These are phyloP conservation scores for Skeletonema menzelii DNA, from an alignment of 108 stramenopile species.

Conservation along the genomic window DNA sequence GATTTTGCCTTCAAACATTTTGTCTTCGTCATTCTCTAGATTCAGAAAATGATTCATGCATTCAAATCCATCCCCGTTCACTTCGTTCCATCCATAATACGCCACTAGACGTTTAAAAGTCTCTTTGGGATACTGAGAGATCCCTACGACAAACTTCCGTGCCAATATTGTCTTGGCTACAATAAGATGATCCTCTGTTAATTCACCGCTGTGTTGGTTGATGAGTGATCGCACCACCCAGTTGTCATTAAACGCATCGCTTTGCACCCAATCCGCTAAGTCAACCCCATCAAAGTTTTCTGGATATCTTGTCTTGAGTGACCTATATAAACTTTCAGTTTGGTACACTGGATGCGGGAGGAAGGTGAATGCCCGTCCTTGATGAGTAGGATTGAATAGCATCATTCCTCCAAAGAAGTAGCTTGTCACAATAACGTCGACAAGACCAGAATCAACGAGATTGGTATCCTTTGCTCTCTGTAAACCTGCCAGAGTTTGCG, in stretches of 20 bases:
- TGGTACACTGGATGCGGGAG: constrained; percentile 14
- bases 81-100: constrained; percentile 35
- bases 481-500: constrained; percentile 15
- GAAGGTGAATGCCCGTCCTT: constrained; percentile 16
- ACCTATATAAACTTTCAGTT: not conserved
- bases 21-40: not conserved
- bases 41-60: constrained; percentile 7
- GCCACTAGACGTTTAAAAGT: constrained; percentile 26
- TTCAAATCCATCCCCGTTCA: not conserved
- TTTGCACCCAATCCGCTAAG: constrained; percentile 4
- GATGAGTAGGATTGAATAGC: constrained; percentile 18
- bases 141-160: constrained; percentile 34
- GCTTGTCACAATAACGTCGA: constrained; percentile 21
- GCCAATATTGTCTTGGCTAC: constrained; percentile 38
- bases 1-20: not conserved
- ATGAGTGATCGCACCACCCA: constrained; percentile 48
- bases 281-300: not conserved
- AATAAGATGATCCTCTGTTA: constrained; percentile 37
- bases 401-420: constrained; percentile 22
- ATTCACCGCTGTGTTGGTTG: constrained; percentile 18
- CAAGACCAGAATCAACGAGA: constrained; percentile 16
- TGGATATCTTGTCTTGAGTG: not conserved
- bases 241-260: constrained; percentile 19
- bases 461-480: constrained; percentile 4
- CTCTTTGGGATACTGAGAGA: constrained; percentile 26